Conservation (phyloP, 768 basidiomycete genomes). For the Calocybe gangraenosa region DNA sequence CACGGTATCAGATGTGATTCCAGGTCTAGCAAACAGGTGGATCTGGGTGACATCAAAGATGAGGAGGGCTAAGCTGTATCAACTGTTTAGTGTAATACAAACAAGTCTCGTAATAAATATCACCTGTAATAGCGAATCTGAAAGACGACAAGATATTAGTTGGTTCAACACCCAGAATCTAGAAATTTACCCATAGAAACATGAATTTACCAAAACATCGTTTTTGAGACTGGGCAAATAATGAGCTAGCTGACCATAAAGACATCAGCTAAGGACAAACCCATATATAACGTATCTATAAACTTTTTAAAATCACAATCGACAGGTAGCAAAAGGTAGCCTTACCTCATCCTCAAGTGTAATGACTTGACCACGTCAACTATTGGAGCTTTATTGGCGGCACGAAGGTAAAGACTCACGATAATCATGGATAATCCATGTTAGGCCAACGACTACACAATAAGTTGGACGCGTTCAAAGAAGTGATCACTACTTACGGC, state of each 20-base stretch:
- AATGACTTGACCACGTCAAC: constrained; percentile 18
- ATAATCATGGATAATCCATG: constrained; percentile 36
- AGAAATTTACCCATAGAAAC: constrained; percentile 34
- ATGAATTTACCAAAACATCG: constrained; percentile 32
- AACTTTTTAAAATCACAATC: neutral
- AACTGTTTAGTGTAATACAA: neutral
- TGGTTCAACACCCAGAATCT: neutral
- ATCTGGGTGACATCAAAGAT: constrained; percentile 43
- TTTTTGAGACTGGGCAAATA: constrained; percentile 27
- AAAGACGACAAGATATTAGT: neutral
- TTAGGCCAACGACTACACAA: constrained; percentile 25
- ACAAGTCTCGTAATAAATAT: neutral
- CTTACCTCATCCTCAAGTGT: constrained; percentile 31
- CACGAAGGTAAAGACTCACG: constrained; percentile 15
- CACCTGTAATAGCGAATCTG: constrained; percentile 42
- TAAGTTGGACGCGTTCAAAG: neutral
- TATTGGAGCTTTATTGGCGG: neutral
- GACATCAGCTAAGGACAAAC: constrained; percentile 17
- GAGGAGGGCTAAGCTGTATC: constrained; percentile 31
- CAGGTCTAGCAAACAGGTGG: constrained; percentile 35
- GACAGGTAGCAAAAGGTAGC: neutral
- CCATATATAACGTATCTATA: constrained; percentile 28
- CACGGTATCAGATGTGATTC: constrained; percentile 31
- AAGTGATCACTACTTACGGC: constrained; percentile 9
- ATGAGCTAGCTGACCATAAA: neutral